These are phyloP conservation scores for Yamadazyma phyllophila DNA, from an alignment of 805 yeast species.

Conservation along the genomic window DNA sequence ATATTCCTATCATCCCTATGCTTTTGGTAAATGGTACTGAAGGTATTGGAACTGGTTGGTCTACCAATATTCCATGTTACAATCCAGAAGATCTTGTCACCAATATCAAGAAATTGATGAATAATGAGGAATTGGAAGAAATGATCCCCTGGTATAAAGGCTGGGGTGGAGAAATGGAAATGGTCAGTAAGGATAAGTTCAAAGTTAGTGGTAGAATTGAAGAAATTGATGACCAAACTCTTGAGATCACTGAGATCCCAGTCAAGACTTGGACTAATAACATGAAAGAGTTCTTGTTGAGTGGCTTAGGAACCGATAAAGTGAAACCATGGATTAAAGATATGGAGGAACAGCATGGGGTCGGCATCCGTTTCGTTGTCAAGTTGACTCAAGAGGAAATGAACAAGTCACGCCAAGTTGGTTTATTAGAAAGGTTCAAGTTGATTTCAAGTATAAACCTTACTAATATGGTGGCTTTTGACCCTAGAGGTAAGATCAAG, in stretches of 20 bases:
- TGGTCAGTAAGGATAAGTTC: constrained; percentile 62
- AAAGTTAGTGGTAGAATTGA: constrained; percentile 78
- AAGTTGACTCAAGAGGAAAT: constrained; percentile 77
- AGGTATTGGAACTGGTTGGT: constrained; percentile 99
- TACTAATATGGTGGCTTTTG: constrained; percentile 94
- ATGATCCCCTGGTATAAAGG: constrained; percentile 95
- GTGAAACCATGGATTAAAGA: constrained; percentile 85
- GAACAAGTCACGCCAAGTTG: constrained; percentile 71
- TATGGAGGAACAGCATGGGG: constrained; percentile 90
- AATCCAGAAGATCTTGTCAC: constrained; percentile 81
- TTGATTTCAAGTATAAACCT: constrained; percentile 64
- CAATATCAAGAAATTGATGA: constrained; percentile 72
- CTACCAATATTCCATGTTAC: constrained; percentile 86
- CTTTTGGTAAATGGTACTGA: constrained; percentile 93
- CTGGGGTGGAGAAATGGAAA: constrained; percentile 83
- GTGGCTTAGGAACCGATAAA: constrained; percentile 78
- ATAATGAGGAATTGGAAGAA: constrained; percentile 63
- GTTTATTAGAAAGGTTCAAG: constrained; percentile 82
- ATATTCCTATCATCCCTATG: constrained; percentile 91
- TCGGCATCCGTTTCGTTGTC: constrained; percentile 74
- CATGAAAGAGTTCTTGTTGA: constrained; percentile 78
- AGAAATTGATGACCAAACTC: constrained; percentile 71
- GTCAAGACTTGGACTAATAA: constrained; percentile 89
- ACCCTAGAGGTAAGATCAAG: constrained; percentile 81
- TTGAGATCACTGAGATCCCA: constrained; percentile 92